phyloP scores from a whole-genome alignment of 192 early-diverging fungal genomes.

The Cladochytrium replicatum region DNA sequence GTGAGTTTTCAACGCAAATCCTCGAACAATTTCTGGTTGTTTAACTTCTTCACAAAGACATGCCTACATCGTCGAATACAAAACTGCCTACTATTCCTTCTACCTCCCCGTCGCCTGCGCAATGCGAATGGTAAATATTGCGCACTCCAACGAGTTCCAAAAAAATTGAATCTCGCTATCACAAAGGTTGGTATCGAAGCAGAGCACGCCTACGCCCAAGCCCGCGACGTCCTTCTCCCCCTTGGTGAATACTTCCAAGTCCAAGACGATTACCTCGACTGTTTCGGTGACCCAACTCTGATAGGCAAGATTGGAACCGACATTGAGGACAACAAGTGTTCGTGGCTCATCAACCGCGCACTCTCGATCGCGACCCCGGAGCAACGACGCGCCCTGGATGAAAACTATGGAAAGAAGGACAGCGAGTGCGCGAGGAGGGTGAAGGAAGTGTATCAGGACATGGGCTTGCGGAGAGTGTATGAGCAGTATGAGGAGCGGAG shows the following conservation, averaged over 20 bases:
- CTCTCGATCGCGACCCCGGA: slow-evolving; percentile 63
- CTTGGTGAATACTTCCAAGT: slow-evolving; percentile 98
- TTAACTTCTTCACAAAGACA: slow-evolving; percentile 32
- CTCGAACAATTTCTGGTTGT: neutral
- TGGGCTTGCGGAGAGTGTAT: slow-evolving; percentile 72
- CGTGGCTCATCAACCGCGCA: slow-evolving; percentile 94
- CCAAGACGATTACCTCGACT: slow-evolving; percentile 98
- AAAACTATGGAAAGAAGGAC: slow-evolving; percentile 86
- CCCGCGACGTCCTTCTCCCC: slow-evolving; percentile 78
- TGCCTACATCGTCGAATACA: slow-evolving; percentile 92
- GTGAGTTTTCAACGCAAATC: slow-evolving; percentile 26
- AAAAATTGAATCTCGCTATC: neutral
- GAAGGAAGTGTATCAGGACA: slow-evolving; percentile 74
- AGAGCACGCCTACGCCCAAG: slow-evolving; percentile 70
- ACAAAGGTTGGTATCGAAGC: slow-evolving; percentile 73
- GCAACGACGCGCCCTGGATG: slow-evolving; percentile 75
- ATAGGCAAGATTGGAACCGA: slow-evolving; percentile 99
- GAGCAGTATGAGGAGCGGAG: slow-evolving; percentile 83
- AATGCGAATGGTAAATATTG: slow-evolving; percentile 83
- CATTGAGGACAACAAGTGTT: slow-evolving; percentile 99
- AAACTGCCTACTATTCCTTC: slow-evolving; percentile 99
- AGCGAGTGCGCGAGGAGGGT: slow-evolving; percentile 65
- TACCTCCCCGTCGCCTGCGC: slow-evolving; percentile 94
- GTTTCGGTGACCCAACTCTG: slow-evolving; percentile 72
- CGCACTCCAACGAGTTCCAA: slow-evolving; percentile 7